Base-by-base conservation (phyloP, 2,329 filamentous ascomycete genomes). In the Botrytis fabae region DNA sequence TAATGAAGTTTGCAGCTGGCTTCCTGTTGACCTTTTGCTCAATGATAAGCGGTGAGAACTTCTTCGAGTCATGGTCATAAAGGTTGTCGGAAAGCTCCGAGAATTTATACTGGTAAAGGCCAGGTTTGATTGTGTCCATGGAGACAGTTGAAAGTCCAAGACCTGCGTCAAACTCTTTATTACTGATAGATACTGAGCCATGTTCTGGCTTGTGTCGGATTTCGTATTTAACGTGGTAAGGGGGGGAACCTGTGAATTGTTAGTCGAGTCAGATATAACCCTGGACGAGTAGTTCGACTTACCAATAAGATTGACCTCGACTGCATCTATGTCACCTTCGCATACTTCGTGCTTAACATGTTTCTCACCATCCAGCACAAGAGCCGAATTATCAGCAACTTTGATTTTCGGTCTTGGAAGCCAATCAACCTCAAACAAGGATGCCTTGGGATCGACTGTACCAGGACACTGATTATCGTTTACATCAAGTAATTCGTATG, bases 241-340 rank as follows among this genome's bases (percentile, higher is more conserved):
- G 96, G 51, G 95, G 88, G 69, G 91, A 88, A 72, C 93, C 91
- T 93, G 32, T 61, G n/a, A 65, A 46, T 76, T 74, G 76, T 75
- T 61, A 62, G 64, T 44, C 25, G 28, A 66, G n/a, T 10, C 25
- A n/a, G 3, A 65, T 7, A 54, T 20, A 32, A 32, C 28, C 38
- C 25, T 20, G 40, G 5, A 7, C 12, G 32, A 42, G 35, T 62
- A 9, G 48, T 32, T 68, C 57, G 60, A 80, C 86, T 83, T 88
- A 89, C 94, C 95, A 80, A 88, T 88, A 75, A 99, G 87, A 61
- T 88, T 87, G 70, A 99, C 85, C 79, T 98, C 94, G 72, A 98
- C 90, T 5, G 91, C 90, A 81, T 98, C 95, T 79, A 97, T 92
- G 75, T 98, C 95, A 44, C 95, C 95, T 83, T 99, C 95, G 80